Conservation (phyloP, 768 basidiomycete species). For the Austroboletus eburneus region DNA sequence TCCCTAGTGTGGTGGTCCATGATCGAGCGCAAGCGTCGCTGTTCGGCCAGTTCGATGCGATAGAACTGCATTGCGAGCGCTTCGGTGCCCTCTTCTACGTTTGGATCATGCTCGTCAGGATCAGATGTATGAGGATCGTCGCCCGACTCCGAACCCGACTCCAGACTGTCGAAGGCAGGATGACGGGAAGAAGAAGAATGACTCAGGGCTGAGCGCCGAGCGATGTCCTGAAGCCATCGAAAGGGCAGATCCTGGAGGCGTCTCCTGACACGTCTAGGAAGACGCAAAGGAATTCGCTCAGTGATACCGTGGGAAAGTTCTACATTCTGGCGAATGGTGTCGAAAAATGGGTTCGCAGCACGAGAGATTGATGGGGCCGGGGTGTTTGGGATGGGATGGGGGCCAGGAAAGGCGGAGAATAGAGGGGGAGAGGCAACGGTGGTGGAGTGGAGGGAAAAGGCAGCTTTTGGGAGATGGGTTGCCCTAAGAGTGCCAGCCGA, state of each 20-base stretch:
- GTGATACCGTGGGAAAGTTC: slow-evolving; percentile 74
- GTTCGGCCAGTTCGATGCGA: slow-evolving; percentile 87
- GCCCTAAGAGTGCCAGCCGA: slow-evolving; percentile 42
- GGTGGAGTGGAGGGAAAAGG: slow-evolving; percentile 53
- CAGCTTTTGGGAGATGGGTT: slow-evolving; percentile 57
- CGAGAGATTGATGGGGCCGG: slow-evolving; percentile 22
- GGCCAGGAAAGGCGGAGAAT: slow-evolving; percentile 2
- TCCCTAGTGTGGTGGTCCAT: slow-evolving; percentile 88
- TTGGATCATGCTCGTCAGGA: slow-evolving; percentile 33
- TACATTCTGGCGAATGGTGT: slow-evolving; percentile 84
- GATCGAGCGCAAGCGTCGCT: slow-evolving; percentile 79
- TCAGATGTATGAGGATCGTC: slow-evolving; percentile 32
- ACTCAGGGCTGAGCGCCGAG: slow-evolving; percentile 42
- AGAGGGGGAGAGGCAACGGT: slow-evolving; percentile 22
- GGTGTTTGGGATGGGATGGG: slow-evolving; percentile 7
- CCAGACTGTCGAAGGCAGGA: slow-evolving; percentile 15
- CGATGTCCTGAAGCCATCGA: slow-evolving; percentile 73
- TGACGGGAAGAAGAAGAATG: slow-evolving; percentile 9
- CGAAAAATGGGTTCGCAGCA: slow-evolving; percentile 84
- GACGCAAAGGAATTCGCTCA: slow-evolving; percentile 74
- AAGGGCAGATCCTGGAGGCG: slow-evolving; percentile 77
- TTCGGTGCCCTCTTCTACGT: slow-evolving; percentile 68
- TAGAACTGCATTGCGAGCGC: slow-evolving; percentile 91
- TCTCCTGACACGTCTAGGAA: slow-evolving; percentile 45
- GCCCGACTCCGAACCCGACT: slow-evolving; percentile 33